Percentiles rank a stretch among this genome's conserved stretches.
Conservation (phyloP, 257 asterid species). For the Euphrasia confusa region DNA sequence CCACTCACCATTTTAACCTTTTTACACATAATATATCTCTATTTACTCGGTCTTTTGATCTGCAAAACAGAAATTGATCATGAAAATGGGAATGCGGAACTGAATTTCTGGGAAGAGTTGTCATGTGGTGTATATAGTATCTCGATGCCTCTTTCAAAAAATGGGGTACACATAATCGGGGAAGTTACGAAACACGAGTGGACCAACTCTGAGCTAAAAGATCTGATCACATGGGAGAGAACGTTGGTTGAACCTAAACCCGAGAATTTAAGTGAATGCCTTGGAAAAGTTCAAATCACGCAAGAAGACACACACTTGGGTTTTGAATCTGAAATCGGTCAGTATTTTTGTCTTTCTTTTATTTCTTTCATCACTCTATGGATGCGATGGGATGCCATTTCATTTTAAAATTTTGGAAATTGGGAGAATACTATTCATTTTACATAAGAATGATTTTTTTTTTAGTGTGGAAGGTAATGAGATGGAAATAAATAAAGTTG, state of each 20-base stretch:
- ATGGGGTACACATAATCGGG: slow-evolving; percentile 36
- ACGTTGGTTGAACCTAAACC: slow-evolving; percentile 51
- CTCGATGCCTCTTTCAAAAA: slow-evolving; percentile 34
- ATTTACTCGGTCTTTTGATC: slow-evolving; percentile 16
- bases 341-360: slow-evolving; percentile 17
- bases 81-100: slow-evolving; percentile 37
- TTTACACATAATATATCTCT: neutral
- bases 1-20: too few species aligned
- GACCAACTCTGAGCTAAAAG: slow-evolving; percentile 56
- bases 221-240: slow-evolving; percentile 84
- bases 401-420: neutral
- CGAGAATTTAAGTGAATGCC: slow-evolving; percentile 30
- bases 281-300: slow-evolving; percentile 24
- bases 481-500: neutral
- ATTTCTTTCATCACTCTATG: neutral
- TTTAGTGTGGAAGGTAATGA: too few species aligned
- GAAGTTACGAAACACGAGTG: slow-evolving; percentile 68
- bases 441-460: too few species aligned
- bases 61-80: slow-evolving; percentile 36
- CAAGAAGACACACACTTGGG: slow-evolving; percentile 27
- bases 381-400: neutral
- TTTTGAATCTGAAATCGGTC: slow-evolving; percentile 43
- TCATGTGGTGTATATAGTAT: slow-evolving; percentile 89
- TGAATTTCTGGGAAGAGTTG: slow-evolving; percentile 87
- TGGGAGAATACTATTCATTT: too few species aligned